phyloP scores from a whole-genome alignment of 2,329 filamentous ascomycete genomes.

The Zelopaecilomyces penicillatus region DNA sequence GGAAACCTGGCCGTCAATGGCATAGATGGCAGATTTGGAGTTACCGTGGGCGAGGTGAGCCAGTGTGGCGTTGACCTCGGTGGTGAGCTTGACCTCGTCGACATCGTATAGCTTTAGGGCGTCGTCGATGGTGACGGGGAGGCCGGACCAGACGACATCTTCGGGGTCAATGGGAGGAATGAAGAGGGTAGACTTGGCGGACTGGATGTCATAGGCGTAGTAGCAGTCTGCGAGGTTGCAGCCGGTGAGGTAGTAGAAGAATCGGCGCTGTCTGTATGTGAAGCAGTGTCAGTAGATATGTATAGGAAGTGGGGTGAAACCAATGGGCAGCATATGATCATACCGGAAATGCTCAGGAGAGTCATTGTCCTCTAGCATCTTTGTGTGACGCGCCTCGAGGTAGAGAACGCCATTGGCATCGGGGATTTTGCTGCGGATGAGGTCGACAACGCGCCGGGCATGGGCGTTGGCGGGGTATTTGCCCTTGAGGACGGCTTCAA shows the following conservation, averaged over 20 bases:
- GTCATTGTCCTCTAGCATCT: conserved; percentile 84
- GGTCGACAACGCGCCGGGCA: conserved; percentile 72
- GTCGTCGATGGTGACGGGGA: conserved; percentile 69
- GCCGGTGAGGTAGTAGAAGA: conserved; percentile 92
- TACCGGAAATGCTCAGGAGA: conserved; percentile 73
- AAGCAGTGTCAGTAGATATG: background rate
- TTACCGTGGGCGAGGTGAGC: conserved; percentile 38
- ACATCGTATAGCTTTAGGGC: conserved; percentile 72
- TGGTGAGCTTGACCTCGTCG: conserved; percentile 65
- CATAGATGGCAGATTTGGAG: conserved; percentile 50
- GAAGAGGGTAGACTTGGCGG: conserved; percentile 71
- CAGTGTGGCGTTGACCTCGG: conserved; percentile 68
- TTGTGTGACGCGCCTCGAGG: conserved; percentile 74
- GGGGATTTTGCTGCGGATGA: conserved; percentile 60
- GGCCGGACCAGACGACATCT: conserved; percentile 84
- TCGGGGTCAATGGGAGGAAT: conserved; percentile 86
- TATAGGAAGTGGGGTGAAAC: background rate
- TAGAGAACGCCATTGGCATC: conserved; percentile 67
- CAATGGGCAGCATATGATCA: background rate
- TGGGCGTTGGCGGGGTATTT: conserved; percentile 83
- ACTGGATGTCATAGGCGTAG: conserved; percentile 70
- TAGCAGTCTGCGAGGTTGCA: conserved; percentile 72
- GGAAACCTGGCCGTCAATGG: conserved; percentile 71
- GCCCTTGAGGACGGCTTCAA: conserved; percentile 46
- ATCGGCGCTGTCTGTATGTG: conserved; percentile 64